phyloP scores from a whole-genome alignment of 2,329 filamentous ascomycete genomes.

The Cercospora sesami region DNA sequence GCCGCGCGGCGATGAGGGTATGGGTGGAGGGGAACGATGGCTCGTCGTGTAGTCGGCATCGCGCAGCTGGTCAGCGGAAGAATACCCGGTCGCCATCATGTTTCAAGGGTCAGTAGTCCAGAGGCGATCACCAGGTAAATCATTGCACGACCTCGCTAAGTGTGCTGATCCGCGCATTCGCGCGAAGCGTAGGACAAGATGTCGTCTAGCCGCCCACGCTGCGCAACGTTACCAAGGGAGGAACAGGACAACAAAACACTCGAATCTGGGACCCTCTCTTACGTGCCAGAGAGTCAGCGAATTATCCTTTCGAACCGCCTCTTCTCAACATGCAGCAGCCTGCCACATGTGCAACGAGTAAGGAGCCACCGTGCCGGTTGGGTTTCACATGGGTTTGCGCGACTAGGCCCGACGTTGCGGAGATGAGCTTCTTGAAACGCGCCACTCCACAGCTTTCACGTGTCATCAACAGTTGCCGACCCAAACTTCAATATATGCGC shows the following conservation, averaged over 20 bases:
- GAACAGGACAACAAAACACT: background rate
- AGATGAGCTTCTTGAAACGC: conserved; percentile 17
- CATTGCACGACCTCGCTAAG: conserved; percentile 15
- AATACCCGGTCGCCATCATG: conserved; percentile 30
- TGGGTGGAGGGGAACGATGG: conserved; percentile 28
- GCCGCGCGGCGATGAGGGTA: conserved; percentile 13
- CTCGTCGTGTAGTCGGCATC: conserved; percentile 30
- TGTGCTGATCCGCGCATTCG: conserved; percentile 12
- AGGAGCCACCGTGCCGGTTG: background rate
- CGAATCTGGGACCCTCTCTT: background rate
- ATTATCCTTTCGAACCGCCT: background rate
- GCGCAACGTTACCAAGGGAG: background rate
- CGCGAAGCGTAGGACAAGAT: conserved; percentile 3
- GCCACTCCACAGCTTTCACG: conserved; percentile 1
- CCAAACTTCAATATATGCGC: conserved; percentile 1
- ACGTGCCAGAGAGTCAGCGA: conserved; percentile 4
- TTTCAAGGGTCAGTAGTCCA: conserved; percentile 17
- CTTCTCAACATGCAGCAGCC: background rate
- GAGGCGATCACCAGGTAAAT: conserved; percentile 3
- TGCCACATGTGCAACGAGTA: background rate
- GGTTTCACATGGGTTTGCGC: conserved; percentile 11
- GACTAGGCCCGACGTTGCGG: conserved; percentile 12
- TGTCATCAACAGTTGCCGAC: conserved; percentile 1
- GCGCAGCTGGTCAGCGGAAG: conserved; percentile 23
- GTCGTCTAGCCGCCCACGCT: background rate